Percentiles rank a stretch among this genome's conserved stretches.
phyloP scores from a whole-genome alignment of 176 grass and related monocot genomes.

The Oryza longistaminata region DNA sequence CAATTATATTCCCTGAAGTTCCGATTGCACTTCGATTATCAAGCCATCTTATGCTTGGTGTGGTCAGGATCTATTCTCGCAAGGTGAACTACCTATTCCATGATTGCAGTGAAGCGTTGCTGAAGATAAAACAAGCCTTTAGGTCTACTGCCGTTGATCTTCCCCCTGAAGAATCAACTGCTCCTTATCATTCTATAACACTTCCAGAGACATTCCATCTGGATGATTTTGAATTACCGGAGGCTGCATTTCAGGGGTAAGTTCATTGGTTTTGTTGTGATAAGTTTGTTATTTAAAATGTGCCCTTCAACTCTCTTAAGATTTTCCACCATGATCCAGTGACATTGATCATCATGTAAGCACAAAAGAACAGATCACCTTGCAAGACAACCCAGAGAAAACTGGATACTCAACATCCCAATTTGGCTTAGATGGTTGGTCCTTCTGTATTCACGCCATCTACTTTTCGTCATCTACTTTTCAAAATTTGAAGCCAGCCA shows the following conservation, averaged over 20 bases:
- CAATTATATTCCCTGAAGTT: constrained; percentile 96
- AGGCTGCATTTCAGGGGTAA: constrained; percentile 88
- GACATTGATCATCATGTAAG: constrained; percentile 94
- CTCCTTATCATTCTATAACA: constrained; percentile 99
- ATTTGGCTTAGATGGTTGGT: constrained; percentile 98
- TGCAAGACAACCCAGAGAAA: constrained; percentile 94
- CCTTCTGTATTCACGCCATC: constrained; percentile 33
- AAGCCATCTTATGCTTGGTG: constrained; percentile 95
- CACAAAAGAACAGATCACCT: constrained; percentile 97
- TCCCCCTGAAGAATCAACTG: constrained; percentile 97
- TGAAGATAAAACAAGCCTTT: constrained; percentile 99
- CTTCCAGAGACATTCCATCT: constrained; percentile 99
- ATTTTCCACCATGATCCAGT: constrained; percentile 42
- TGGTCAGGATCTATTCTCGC: constrained; percentile 98
- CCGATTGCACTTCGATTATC: constrained; percentile 97
- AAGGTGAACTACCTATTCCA: constrained; percentile 99
- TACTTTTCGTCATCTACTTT: constrained; percentile 16
- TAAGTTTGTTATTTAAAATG: constrained; percentile 28
- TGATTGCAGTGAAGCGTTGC: constrained; percentile 96
- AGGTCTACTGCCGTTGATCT: constrained; percentile 93
- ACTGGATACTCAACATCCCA: constrained; percentile 73
- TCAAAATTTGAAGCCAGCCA: not conserved
- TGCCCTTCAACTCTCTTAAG: constrained; percentile 23
- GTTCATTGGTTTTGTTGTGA: not conserved
- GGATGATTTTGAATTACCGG: constrained; percentile 98